These are phyloP conservation scores for Kondoa malvinella DNA, from an alignment of 768 basidiomycete species.

Conservation along the genomic window DNA sequence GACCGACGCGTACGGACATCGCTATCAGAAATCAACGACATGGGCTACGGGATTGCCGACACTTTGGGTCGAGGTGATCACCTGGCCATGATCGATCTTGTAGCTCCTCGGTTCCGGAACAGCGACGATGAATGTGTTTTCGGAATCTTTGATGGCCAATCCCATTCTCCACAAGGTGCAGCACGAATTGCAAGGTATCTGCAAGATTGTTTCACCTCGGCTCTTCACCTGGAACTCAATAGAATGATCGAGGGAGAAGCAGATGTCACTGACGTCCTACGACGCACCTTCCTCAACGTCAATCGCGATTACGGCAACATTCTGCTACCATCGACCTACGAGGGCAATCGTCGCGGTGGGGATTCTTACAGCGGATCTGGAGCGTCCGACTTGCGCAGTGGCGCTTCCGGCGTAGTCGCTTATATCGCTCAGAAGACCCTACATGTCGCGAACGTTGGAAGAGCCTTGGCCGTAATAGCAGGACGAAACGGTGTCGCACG, in stretches of 20 bases:
- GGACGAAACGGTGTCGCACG: constrained; percentile 49
- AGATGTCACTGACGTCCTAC: constrained; percentile 54
- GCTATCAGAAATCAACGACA: constrained; percentile 64
- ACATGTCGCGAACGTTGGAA: constrained; percentile 78
- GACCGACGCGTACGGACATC: constrained; percentile 86
- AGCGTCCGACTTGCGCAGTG: constrained; percentile 44
- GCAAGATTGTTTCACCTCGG: constrained; percentile 56
- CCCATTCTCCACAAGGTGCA: constrained; percentile 21
- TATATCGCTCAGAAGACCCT: constrained; percentile 65
- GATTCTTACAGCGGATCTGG: constrained; percentile 15
- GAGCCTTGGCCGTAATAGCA: constrained; percentile 55
- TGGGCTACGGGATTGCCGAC: constrained; percentile 94
- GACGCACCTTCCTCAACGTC: constrained; percentile 69
- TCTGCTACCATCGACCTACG: constrained; percentile 32
- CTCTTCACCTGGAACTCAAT: constrained; percentile 46
- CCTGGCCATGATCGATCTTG: constrained; percentile 79
- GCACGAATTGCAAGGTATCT: constrained; percentile 58
- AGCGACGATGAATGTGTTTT: constrained; percentile 69
- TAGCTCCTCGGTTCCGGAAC: constrained; percentile 65
- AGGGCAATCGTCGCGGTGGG: constrained; percentile 39
- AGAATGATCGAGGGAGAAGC: constrained; percentile 39
- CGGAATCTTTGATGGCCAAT: constrained; percentile 65
- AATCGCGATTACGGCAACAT: constrained; percentile 64
- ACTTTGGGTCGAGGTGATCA: constrained; percentile 59
- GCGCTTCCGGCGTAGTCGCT: constrained; percentile 69